Conservation (phyloP, 2,329 filamentous ascomycete genomes). For the Fusarium chaquense region DNA sequence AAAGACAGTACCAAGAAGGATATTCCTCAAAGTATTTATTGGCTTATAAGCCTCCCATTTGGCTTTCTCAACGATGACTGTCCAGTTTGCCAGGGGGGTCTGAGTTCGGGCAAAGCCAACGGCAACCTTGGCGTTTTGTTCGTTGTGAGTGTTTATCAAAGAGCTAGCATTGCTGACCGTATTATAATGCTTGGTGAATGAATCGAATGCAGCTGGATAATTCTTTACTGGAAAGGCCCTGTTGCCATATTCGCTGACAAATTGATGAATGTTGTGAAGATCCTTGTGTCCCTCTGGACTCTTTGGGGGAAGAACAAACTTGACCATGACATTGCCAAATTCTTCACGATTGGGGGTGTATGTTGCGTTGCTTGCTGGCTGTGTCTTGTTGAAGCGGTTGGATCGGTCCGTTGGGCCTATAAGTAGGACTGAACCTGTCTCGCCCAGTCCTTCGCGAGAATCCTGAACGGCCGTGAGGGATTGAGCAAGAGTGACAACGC, state of each 20-base stretch:
- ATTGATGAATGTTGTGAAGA: conserved; percentile 58
- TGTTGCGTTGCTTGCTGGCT: conserved; percentile 61
- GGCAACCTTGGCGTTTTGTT: conserved; percentile 75
- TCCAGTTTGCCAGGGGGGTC: conserved; percentile 81
- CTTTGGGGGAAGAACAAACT: conserved; percentile 71
- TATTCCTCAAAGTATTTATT: conserved; percentile 79
- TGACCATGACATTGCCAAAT: conserved; percentile 61
- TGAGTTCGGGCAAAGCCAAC: conserved; percentile 82
- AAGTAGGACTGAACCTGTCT: conserved; percentile 76
- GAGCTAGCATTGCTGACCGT: conserved; percentile 76
- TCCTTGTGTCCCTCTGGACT: conserved; percentile 55
- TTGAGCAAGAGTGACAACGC: conserved; percentile 76
- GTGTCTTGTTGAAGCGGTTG: conserved; percentile 69
- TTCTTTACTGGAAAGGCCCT: conserved; percentile 67
- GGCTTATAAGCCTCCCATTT: conserved; percentile 80
- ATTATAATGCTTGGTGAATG: conserved; percentile 65
- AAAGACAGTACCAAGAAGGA: conserved; percentile 87
- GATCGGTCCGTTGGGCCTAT: conserved; percentile 74
- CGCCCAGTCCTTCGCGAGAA: conserved; percentile 76
- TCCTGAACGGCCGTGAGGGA: conserved; percentile 72
- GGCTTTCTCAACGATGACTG: conserved; percentile 82
- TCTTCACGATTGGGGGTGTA: conserved; percentile 54
- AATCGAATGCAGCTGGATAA: conserved; percentile 73
- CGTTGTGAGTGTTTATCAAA: conserved; percentile 76
- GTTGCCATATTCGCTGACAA: conserved; percentile 56